A percentile compares a stretch with the other conserved stretches of the same genome.
Evolutionary conservation across 208 protist genomes (phyloP).

Genomic region (Leishmania tarentolae): DNA sequence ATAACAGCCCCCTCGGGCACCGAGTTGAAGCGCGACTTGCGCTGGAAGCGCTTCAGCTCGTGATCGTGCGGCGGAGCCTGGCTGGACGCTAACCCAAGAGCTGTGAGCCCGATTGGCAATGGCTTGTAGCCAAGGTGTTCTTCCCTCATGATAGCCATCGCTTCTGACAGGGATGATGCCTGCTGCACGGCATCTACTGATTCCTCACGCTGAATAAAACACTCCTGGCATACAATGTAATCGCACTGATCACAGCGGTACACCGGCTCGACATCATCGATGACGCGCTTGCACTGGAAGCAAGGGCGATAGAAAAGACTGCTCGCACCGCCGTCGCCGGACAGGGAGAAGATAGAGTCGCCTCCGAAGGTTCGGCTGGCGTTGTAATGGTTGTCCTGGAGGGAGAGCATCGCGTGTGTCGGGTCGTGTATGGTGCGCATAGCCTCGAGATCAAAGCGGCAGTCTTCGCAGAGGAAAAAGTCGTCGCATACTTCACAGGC

Average conservation of each 20-base stretch:
- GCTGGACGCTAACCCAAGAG: background rate
- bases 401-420: conserved; percentile 45
- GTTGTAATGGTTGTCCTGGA: conserved; percentile 53
- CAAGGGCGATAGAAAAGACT: conserved; percentile 84
- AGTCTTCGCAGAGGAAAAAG: conserved; percentile 65
- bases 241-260: conserved; percentile 77
- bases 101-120: background rate
- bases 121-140: background rate
- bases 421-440: conserved; percentile 35
- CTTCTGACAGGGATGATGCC: conserved; percentile 2
- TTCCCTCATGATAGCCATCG: background rate
- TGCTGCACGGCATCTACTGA: conserved; percentile 6
- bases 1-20: conserved; percentile 46
- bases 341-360: conserved; percentile 35
- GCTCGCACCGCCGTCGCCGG: conserved; percentile 43
- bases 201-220: conserved; percentile 33
- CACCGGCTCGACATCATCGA: conserved; percentile 71
- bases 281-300: conserved; percentile 47
- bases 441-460: conserved; percentile 36
- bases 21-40: conserved; percentile 38
- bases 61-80: conserved; percentile 43
- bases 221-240: conserved; percentile 65
- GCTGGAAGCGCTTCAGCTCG: conserved; percentile 58
- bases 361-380: conserved; percentile 54
- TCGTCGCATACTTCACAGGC: conserved; percentile 56